Evolutionary conservation across 2,329 filamentous ascomycete genomes (phyloP).

Genomic region (Venturiaceae sp.): DNA sequence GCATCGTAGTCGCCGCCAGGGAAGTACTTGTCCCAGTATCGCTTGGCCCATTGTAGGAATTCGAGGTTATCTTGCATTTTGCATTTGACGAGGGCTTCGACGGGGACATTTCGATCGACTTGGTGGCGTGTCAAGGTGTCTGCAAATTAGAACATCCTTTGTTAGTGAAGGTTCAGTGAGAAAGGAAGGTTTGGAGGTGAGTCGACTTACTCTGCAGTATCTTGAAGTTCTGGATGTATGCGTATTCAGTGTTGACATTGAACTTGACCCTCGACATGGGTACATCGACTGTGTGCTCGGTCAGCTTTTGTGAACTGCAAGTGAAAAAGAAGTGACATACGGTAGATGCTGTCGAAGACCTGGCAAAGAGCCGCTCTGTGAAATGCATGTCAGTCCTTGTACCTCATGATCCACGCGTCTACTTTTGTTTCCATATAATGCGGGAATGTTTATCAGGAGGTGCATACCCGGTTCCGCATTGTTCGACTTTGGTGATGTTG

Average conservation of each 20-base stretch:
- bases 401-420: background rate
- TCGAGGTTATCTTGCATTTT: slow-evolving; percentile 99
- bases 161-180: background rate
- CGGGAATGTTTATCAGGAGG: background rate
- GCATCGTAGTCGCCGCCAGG: slow-evolving; percentile 97
- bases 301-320: slow-evolving; percentile 3
- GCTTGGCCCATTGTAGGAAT: slow-evolving; percentile 94
- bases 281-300: slow-evolving; percentile 56
- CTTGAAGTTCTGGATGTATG: slow-evolving; percentile 98
- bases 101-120: slow-evolving; percentile 82
- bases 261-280: slow-evolving; percentile 97
- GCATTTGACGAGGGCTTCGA: slow-evolving; percentile 86
- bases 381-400: slow-evolving; percentile 10
- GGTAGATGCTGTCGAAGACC: slow-evolving; percentile 96
- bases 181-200: background rate
- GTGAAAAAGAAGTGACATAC: slow-evolving; percentile 30
- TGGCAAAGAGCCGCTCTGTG: slow-evolving; percentile 87
- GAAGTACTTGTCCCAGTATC: slow-evolving; percentile 97
- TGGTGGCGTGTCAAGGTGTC: slow-evolving; percentile 78
- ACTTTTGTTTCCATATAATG: background rate
- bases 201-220: slow-evolving; percentile 73
- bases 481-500: slow-evolving; percentile 96
- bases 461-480: slow-evolving; percentile 90
- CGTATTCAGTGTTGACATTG: slow-evolving; percentile 94
- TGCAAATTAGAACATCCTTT: slow-evolving; percentile 23